A percentile compares a stretch with the other conserved stretches of the same genome.
These are phyloP conservation scores for Phytophthora hibernalis DNA, from an alignment of 352 stramenopile genomes.

Conservation along the genomic window DNA sequence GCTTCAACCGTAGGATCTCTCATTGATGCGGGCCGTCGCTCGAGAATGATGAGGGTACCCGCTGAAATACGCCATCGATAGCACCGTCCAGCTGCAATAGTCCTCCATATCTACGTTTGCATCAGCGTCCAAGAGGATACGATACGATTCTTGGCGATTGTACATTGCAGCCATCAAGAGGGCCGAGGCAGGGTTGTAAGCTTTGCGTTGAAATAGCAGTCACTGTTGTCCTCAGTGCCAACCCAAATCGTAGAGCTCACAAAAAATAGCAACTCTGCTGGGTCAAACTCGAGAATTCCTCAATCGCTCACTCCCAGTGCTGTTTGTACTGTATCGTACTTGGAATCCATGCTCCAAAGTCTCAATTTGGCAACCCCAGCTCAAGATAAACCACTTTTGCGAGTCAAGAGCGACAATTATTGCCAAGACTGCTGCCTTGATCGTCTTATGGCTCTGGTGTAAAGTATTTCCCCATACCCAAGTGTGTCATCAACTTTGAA, in stretches of 20 bases:
- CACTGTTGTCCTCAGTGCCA: too few relatives aligned
- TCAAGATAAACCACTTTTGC: neutral
- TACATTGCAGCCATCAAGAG: slow-evolving; percentile 3
- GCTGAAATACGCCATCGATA: slow-evolving; percentile 7
- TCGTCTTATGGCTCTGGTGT: too few relatives aligned
- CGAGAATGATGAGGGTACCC: slow-evolving; percentile 1
- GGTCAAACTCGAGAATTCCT: too few relatives aligned
- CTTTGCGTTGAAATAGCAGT: too few relatives aligned
- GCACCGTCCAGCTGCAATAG: neutral
- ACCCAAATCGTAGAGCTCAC: too few relatives aligned
- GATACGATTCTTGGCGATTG: slow-evolving; percentile 4
- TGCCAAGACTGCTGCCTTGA: neutral
- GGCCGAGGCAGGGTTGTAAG: neutral
- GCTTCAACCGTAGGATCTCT: neutral
- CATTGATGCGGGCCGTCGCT: neutral
- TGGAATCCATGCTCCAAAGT: too few relatives aligned
- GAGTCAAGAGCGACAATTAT: slow-evolving; percentile 3
- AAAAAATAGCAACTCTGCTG: too few relatives aligned
- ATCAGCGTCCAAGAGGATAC: slow-evolving; percentile 1
- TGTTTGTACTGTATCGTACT: too few relatives aligned
- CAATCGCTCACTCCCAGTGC: too few relatives aligned
- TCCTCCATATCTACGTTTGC: slow-evolving; percentile 8
- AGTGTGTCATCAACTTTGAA: too few relatives aligned
- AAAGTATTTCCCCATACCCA: too few relatives aligned
- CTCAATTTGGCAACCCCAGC: too few relatives aligned